These are phyloP conservation scores for Clausena lansium DNA, from an alignment of 345 rosid genomes.

Conservation along the genomic window DNA sequence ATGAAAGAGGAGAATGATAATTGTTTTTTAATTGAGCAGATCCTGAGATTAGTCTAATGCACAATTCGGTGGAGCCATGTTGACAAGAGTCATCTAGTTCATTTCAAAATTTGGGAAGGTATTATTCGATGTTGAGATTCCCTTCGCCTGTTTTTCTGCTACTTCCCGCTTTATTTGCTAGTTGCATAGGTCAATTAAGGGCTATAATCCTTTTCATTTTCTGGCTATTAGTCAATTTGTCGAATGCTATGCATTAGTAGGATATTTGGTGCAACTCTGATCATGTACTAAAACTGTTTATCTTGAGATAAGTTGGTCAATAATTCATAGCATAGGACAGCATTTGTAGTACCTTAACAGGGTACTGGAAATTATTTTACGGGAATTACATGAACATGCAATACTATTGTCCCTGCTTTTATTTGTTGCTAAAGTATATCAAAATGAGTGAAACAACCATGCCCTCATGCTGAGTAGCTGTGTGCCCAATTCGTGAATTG, in stretches of 20 bases:
- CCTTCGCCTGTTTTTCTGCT: background rate
- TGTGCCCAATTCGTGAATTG: background rate
- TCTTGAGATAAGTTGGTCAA: background rate
- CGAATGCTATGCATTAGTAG: background rate
- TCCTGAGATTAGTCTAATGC: background rate
- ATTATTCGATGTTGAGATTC: background rate
- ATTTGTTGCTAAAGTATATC: background rate
- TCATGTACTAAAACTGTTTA: background rate
- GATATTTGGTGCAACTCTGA: background rate
- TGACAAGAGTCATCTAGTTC: background rate
- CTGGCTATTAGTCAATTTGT: background rate
- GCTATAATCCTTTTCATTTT: background rate
- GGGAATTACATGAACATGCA: background rate
- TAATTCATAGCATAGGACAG: background rate
- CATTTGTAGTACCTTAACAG: background rate
- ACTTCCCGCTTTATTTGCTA: background rate
- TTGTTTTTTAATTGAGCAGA: background rate
- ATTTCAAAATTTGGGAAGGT: background rate
- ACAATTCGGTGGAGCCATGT: background rate
- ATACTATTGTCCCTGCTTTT: background rate
- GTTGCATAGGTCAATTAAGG: background rate
- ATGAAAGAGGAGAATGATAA: background rate
- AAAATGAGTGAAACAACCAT: background rate
- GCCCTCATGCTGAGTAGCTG: background rate
- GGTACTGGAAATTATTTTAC: background rate